Percentiles rank a stretch among this genome's conserved stretches.
These are phyloP conservation scores for Neurospora sp. DNA, from an alignment of 2,329 filamentous ascomycete species.

Conservation along the genomic window DNA sequence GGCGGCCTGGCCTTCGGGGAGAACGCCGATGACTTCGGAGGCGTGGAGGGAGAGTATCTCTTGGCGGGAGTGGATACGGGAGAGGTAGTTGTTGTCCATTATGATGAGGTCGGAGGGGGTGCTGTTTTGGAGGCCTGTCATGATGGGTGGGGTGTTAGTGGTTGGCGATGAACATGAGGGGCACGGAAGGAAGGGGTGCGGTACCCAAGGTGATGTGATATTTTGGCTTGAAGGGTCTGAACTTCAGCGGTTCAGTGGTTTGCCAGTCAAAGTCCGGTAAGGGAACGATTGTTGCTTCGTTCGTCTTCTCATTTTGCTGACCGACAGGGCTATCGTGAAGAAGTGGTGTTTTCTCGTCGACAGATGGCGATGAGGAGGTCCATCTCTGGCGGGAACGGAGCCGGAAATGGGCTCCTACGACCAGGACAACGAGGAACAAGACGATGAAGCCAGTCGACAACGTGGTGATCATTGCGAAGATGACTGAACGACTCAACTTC, in stretches of 20 bases:
- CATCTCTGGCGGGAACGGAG: not conserved
- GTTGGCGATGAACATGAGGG: not conserved
- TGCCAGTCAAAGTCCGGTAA: constrained; percentile 27
- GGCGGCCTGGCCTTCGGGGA: constrained; percentile 29
- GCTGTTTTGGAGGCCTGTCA: constrained; percentile 4
- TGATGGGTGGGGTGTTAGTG: constrained; percentile 33
- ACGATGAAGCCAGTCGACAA: not conserved
- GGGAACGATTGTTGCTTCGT: constrained; percentile 7
- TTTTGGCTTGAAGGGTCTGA: constrained; percentile 40
- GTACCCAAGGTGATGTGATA: constrained; percentile 49
- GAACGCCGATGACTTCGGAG: constrained; percentile 31
- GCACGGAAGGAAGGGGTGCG: not conserved
- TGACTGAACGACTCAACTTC: not conserved
- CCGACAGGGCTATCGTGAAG: not conserved
- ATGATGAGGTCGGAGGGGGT: constrained; percentile 38
- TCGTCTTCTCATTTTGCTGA: not conserved
- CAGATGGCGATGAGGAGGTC: not conserved
- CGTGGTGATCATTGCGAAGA: not conserved
- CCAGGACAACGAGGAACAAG: not conserved
- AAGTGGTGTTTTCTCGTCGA: not conserved
- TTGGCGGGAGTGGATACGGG: constrained; percentile 31
- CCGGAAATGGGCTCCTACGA: not conserved
- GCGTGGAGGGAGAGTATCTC: constrained; percentile 29
- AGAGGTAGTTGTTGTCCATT: constrained; percentile 41
- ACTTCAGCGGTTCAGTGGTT: constrained; percentile 25